phyloP scores from a whole-genome alignment of 495 filamentous ascomycete genomes.

The Aspergillus kassunensis region DNA sequence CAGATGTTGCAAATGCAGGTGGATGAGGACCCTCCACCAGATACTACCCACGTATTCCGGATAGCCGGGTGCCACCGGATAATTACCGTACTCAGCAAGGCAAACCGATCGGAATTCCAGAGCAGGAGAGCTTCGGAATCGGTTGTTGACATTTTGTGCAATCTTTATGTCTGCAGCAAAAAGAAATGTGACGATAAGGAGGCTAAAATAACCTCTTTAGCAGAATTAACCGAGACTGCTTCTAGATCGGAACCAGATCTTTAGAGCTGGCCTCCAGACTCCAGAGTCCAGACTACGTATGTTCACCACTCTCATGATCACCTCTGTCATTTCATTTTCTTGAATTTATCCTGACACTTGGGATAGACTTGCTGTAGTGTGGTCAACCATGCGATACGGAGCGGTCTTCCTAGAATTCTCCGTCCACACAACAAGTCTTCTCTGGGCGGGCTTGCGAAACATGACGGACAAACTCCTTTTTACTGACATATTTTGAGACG shows the following conservation, averaged over 20 bases:
- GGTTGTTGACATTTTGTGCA: too few relatives aligned
- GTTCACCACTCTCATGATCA: not conserved
- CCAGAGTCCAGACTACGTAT: not conserved
- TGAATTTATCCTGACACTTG: too few relatives aligned
- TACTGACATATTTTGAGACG: not conserved
- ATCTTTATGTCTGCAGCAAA: not conserved
- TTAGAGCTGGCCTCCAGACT: not conserved
- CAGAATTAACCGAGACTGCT: constrained; percentile 10
- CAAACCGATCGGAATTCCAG: not conserved
- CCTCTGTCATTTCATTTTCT: not conserved
- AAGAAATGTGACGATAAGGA: not conserved
- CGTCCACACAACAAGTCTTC: too few relatives aligned
- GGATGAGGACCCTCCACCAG: constrained; percentile 19
- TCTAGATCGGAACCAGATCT: not conserved
- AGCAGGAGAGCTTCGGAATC: not conserved
- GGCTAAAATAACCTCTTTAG: constrained; percentile 3
- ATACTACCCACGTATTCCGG: too few relatives aligned
- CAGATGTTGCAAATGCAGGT: not conserved
- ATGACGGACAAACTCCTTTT: not conserved
- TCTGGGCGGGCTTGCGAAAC: too few relatives aligned
- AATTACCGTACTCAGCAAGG: constrained; percentile 28
- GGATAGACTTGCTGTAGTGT: too few relatives aligned
- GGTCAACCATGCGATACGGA: too few relatives aligned
- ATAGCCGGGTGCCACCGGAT: constrained; percentile 32
- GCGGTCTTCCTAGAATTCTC: too few relatives aligned